Base-by-base conservation (phyloP, 768 basidiomycete species). In the Leccinum subgranulosum region DNA sequence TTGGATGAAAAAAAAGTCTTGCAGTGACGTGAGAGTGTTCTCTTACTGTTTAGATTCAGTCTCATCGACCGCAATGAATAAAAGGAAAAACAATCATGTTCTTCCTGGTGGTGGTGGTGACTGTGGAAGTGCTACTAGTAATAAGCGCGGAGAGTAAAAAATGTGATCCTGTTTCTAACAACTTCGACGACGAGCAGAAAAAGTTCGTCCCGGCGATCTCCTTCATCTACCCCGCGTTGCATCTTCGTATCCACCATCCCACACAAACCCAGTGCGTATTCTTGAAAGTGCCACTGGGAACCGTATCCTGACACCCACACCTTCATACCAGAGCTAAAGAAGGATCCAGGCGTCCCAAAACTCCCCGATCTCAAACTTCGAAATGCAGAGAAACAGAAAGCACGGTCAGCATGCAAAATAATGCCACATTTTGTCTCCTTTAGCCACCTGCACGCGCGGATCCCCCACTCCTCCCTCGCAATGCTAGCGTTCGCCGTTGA, bases 271-370 rank as follows among this genome's bases (percentile, higher is more conserved):
- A 72, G 71, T 64, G 46, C 56, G 60, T 64, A 36, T 36, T 33
- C 23, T 33, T 23, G 23, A 9, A 19, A 49, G 9, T 7, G 12
- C 48, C 9, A 31, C 43, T 14, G 15, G 61, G 58, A 62, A 53
- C 63, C 14, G 29, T 51, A 51, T 54, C 46, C 12, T 54, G 33
- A 55, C 25, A n/a, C 6, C 14, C 17, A 19, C 5, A n/a, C n/a
- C 48, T 51, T 39, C 31, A 21, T 41, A 15, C n/a, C n/a, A n/a
- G n/a, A n/a, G n/a, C n/a, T 93, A 41, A 93, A 90, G 74, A 94
- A 92, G 68, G 94, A 96, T 70, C 89, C 90, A 34, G 94, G 93
- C 17, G 77, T 97, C 2, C 94, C 94, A 6, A 85, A 88, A 66
- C 81, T 96, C 2, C 87, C 90, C 15, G 79, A 84, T 73, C 75